phyloP scores from a whole-genome alignment of 345 rosid genomes.

The Brassica juncea region DNA sequence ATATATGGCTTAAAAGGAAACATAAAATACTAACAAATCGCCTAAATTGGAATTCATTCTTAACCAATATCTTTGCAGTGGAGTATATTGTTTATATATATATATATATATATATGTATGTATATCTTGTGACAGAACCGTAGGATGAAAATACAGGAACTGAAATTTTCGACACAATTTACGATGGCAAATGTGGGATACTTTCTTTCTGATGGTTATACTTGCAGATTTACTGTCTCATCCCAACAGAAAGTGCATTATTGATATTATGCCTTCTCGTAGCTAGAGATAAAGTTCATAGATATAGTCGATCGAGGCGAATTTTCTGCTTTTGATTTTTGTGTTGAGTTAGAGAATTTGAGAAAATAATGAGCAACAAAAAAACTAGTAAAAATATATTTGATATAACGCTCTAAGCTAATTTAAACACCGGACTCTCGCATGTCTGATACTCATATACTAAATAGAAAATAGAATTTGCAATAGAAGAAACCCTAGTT shows the following conservation, averaged over 20 bases:
- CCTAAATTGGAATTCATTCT: neutral
- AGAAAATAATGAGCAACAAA: neutral
- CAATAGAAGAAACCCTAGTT: constrained; percentile 21
- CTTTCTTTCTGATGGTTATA: constrained; percentile 2
- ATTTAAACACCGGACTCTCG: constrained; percentile 20
- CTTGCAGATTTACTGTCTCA: neutral
- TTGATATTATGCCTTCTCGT: constrained; percentile 6
- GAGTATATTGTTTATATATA: neutral
- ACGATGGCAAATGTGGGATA: neutral
- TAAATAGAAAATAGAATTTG: constrained; percentile 6
- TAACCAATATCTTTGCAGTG: neutral
- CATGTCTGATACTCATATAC: constrained; percentile 25
- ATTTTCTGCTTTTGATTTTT: neutral
- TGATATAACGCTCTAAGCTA: neutral
- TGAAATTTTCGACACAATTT: neutral
- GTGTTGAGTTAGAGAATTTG: constrained; percentile 9
- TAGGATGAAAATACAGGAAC: neutral
- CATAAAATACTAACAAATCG: neutral
- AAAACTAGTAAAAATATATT: neutral
- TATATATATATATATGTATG: neutral
- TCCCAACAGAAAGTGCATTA: neutral
- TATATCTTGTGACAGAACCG: neutral
- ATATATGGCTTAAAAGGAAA: neutral
- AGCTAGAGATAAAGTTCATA: constrained; percentile 1
- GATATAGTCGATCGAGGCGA: neutral